A percentile compares a stretch with the other conserved stretches of the same genome.
Evolutionary conservation across 1,139 yeast genomes (phyloP).

Genomic region (Saccharomyces hybrid): DNA sequence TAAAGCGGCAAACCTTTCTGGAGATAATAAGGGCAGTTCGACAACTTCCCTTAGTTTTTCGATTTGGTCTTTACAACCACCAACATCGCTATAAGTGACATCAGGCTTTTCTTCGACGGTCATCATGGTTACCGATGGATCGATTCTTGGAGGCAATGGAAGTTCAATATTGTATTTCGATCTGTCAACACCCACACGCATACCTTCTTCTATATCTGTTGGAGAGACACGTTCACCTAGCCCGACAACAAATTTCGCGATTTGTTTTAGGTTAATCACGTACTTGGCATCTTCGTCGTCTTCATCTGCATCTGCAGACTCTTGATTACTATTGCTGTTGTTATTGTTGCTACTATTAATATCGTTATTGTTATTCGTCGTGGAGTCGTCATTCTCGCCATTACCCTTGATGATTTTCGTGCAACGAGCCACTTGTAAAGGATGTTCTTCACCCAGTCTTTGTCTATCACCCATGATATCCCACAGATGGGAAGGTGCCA

Average conservation of each 20-base stretch:
- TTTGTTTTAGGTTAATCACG: slow-evolving; percentile 93
- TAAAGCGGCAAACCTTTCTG: slow-evolving; percentile 90
- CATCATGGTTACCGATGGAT: slow-evolving; percentile 99
- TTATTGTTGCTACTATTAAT: not conserved
- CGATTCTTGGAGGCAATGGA: slow-evolving; percentile 95
- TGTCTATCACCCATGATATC: slow-evolving; percentile 95
- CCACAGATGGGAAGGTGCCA: slow-evolving; percentile 95
- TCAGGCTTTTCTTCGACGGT: slow-evolving; percentile 98
- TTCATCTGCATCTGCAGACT: slow-evolving; percentile 35
- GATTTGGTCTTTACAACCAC: slow-evolving; percentile 97
- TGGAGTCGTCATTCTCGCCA: slow-evolving; percentile 24
- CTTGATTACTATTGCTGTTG: not conserved
- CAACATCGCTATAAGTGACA: slow-evolving; percentile 85
- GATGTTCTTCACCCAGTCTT: slow-evolving; percentile 87
- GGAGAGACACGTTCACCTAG: slow-evolving; percentile 96
- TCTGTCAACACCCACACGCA: slow-evolving; percentile 98
- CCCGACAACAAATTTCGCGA: slow-evolving; percentile 95
- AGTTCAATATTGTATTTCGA: slow-evolving; percentile 93
- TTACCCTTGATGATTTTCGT: slow-evolving; percentile 81
- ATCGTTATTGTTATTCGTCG: slow-evolving; percentile 17
- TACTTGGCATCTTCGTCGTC: slow-evolving; percentile 83
- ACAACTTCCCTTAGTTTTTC: slow-evolving; percentile 96
- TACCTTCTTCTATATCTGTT: slow-evolving; percentile 98
- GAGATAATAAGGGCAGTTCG: slow-evolving; percentile 86
- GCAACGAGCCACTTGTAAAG: slow-evolving; percentile 96